Base-by-base conservation (phyloP, 148 eudicot species). In the Amaranthus palmeri region DNA sequence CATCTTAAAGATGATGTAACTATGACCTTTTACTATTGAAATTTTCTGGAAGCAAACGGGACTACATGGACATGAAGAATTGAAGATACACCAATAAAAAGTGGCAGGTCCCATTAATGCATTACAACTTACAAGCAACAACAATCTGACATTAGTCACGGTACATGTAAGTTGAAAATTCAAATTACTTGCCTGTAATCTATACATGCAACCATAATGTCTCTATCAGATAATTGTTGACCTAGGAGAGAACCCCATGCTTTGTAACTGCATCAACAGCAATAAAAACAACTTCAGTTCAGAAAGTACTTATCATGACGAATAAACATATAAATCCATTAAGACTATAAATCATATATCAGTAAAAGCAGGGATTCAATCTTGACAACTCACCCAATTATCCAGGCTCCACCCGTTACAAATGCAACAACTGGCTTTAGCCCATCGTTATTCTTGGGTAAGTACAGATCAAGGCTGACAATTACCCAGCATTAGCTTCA, bases 371-470 rank as follows among this genome's bases (percentile, higher is more conserved):
- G 14, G 36, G 49, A 5, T 14, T 49, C 44, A 13, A 5, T 46
- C 13, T 7, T 18, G 40, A 76, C 3, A 76, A 85, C 95, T 83
- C 75, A 95, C 98, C 98, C 98, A 72, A 95, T 95, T 74, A 91
- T 91, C 98, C 98, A 95, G 65, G 98, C 98, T 72, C 98, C 98
- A 72, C 98, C 98, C n/a, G 98, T 91, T 65, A 95, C 88, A 82
- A 95, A 95, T 50, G 83, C 79, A 40, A 95, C 82, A 77, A 91
- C 93, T 74, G 98, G 97, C 80, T 86, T 89, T 71, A 80, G 85
- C 54, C 86, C 82, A 9, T 86, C 77, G 25, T 50, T 81, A 71
- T 89, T 83, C 77, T 68, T 81, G 12, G 98, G 98, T 68, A 95
- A 79, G 80, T 89, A 87, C 13, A 95, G 87, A 88, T 95, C 98